These are phyloP conservation scores for Effrenium voratum DNA, from an alignment of 73 alveolate species.

Conservation along the genomic window DNA sequence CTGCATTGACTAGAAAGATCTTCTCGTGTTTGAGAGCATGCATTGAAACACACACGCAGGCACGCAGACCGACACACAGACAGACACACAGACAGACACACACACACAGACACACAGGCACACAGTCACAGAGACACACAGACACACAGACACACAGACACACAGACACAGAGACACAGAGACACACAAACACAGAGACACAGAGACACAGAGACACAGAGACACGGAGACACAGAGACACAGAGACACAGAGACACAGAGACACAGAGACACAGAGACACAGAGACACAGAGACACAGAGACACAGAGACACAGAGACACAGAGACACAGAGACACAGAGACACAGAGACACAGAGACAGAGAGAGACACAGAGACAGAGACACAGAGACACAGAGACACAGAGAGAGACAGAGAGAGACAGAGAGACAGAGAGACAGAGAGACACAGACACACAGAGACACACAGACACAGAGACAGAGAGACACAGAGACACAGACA, in stretches of 20 bases:
- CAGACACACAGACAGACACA: neutral
- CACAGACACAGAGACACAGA: conserved; percentile 17
- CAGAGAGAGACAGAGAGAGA: neutral
- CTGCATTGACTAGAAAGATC: too few species aligned
- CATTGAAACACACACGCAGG: neutral
- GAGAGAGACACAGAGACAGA: conserved; percentile 5
- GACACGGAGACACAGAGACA: conserved; percentile 4
- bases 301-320: conserved; percentile 3
- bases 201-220: conserved; percentile 11
- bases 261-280: conserved; percentile 9
- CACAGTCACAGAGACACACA: conserved; percentile 1
- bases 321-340: conserved; percentile 17
- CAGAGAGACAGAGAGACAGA: conserved; percentile 2
- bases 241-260: conserved; percentile 3
- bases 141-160: conserved; percentile 17
- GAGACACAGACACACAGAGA: neutral
- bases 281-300: conserved; percentile 3
- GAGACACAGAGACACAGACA: neutral
- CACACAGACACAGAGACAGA: conserved; percentile 10
- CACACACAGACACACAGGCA: neutral
- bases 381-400: conserved; percentile 11
- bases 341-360: conserved; percentile 11
- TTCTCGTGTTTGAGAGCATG: too few species aligned
- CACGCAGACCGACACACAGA: neutral
- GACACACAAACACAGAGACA: conserved; percentile 3